These are phyloP conservation scores for Sanghuangporus sanghuang DNA, from an alignment of 1,284 basidiomycete species.

Conservation along the genomic window DNA sequence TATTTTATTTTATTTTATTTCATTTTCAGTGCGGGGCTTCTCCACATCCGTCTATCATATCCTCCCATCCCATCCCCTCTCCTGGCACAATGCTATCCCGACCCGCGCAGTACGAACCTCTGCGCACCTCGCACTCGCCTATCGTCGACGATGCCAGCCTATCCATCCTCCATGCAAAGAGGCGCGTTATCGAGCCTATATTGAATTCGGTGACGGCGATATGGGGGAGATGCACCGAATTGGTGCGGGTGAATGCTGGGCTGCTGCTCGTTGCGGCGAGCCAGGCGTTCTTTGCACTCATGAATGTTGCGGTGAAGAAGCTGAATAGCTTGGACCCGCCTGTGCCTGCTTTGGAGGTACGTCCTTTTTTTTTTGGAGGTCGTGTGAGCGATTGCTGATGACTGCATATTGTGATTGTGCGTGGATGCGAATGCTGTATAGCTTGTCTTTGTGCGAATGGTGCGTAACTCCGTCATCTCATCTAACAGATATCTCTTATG, in stretches of 20 bases:
- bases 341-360: constrained; percentile 51
- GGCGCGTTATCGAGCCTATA: neutral
- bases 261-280: constrained; percentile 54
- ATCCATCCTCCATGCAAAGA: neutral
- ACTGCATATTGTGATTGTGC: neutral
- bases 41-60: neutral
- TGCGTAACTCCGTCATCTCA: constrained; percentile 18
- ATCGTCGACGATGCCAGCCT: neutral
- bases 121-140: neutral
- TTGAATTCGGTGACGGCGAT: neutral
- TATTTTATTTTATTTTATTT: too few relatives aligned
- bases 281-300: constrained; percentile 58
- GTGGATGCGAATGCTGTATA: constrained; percentile 18
- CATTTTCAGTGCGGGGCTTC: too few relatives aligned
- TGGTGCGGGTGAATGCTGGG: constrained; percentile 44
- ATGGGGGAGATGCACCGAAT: neutral
- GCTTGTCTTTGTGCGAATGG: constrained; percentile 47
- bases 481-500: neutral
- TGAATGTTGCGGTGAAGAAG: constrained; percentile 59
- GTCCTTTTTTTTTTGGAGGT: neutral
- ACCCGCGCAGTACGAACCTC: neutral
- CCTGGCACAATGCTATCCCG: neutral
- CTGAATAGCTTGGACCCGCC: constrained; percentile 54
- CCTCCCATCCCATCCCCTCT: neutral
- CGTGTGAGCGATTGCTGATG: neutral